phyloP scores from a whole-genome alignment of 2,329 filamentous ascomycete species.

The Massarina eburnea region DNA sequence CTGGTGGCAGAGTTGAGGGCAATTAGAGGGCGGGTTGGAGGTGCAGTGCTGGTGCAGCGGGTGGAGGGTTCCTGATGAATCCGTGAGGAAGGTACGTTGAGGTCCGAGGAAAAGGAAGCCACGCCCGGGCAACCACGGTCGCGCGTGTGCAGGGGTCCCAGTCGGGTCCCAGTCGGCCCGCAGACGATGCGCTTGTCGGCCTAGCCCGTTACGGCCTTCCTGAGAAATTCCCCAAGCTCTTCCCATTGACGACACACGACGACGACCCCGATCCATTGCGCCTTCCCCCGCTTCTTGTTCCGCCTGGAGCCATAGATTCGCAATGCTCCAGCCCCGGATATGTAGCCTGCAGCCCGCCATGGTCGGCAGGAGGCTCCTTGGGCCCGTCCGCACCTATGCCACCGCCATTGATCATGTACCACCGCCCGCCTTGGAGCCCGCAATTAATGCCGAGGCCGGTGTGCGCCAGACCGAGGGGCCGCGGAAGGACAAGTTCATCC shows the following conservation, averaged over 20 bases:
- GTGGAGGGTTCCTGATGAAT: background rate
- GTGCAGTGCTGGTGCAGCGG: background rate
- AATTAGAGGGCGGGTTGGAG: background rate
- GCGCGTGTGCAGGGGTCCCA: slow-evolving; percentile 4
- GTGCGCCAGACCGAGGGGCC: slow-evolving; percentile 26
- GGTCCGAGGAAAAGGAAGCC: too few species aligned
- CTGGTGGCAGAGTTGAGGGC: background rate
- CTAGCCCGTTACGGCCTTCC: slow-evolving; percentile 29
- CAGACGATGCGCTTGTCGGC: background rate
- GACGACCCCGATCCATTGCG: slow-evolving; percentile 18
- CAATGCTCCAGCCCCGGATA: slow-evolving; percentile 69
- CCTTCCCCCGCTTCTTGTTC: slow-evolving; percentile 16
- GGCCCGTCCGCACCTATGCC: slow-evolving; percentile 55
- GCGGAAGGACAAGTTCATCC: slow-evolving; percentile 41
- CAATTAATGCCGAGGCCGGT: slow-evolving; percentile 29
- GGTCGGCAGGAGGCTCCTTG: slow-evolving; percentile 51
- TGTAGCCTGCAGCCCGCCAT: slow-evolving; percentile 55
- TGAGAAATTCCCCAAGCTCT: slow-evolving; percentile 35
- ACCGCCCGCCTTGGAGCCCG: slow-evolving; percentile 37
- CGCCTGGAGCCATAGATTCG: slow-evolving; percentile 16
- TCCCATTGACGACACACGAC: slow-evolving; percentile 17
- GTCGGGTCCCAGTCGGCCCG: background rate
- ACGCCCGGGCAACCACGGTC: background rate
- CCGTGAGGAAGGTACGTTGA: slow-evolving; percentile 5
- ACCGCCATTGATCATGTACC: slow-evolving; percentile 44